Base-by-base conservation (phyloP, 1,284 basidiomycete species). In the Puccinia hordei region DNA sequence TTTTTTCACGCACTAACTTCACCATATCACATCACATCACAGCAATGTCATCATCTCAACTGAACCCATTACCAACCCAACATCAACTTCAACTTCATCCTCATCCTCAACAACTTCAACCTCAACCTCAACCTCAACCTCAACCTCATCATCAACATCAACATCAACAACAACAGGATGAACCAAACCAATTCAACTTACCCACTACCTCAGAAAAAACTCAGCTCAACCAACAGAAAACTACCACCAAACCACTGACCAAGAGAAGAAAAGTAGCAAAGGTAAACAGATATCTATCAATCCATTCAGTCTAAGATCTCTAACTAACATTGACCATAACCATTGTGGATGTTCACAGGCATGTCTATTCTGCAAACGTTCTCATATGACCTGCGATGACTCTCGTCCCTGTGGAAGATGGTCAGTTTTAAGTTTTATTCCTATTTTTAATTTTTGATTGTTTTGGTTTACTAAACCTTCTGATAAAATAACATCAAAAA, bases 391-490 rank as follows among this genome's bases (percentile, higher is more conserved):
- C 12, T 95, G 93, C 87, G 93, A 95, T 85, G 93, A 94, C 59
- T 86, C 86, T 44, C 88, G 93, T 66, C 94, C 93, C 5, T 95
- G 93, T 86, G 92, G 94, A 83, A 90, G 93, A 83, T 95, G 93
- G 93, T 94, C 85, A 86, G 92, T 88, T 51, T 72, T 71, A 38
- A 30, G n/a, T n/a, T 35, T 53, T 57, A 35, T 27, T 41, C 55
- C 63, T 77, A 80, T 81, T 77, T 72, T 65, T 38, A 73, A 73
- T n/a, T n/a, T n/a, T n/a, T n/a, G n/a, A n/a, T n/a, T n/a, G n/a
- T n/a, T n/a, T n/a, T n/a, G n/a, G n/a, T n/a, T n/a, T n/a, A n/a
- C n/a, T n/a, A n/a, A n/a, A n/a, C n/a, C n/a, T n/a, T n/a, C n/a
- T n/a, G n/a, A n/a, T n/a, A n/a, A n/a, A n/a, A n/a, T n/a, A n/a